Percentiles rank a stretch among this genome's conserved stretches.
Evolutionary conservation across 306 rosid genomes (phyloP).

Genomic region (Citrullus mucosospermus): DNA sequence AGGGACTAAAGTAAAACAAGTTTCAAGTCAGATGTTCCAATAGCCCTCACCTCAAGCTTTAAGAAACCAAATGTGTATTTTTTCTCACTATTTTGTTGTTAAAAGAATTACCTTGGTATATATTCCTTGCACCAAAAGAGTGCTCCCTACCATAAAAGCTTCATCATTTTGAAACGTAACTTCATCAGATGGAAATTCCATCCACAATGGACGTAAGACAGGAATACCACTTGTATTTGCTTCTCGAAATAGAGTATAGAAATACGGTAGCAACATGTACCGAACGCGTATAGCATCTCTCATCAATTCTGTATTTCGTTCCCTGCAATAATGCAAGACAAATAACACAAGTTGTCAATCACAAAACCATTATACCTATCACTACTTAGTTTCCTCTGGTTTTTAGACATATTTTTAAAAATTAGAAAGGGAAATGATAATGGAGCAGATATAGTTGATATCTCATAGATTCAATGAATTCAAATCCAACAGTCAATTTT

Average conservation of each 20-base stretch:
- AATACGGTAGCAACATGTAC: conserved; percentile 76
- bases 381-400: neutral
- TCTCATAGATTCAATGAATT: neutral
- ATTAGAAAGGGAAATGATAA: neutral
- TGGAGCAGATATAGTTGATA: neutral
- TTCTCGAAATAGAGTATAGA: conserved; percentile 85
- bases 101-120: conserved; percentile 56
- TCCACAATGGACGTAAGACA: conserved; percentile 84
- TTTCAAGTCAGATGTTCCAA: neutral
- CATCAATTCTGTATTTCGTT: conserved; percentile 56
- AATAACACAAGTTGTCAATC: neutral
- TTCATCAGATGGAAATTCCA: conserved; percentile 95
- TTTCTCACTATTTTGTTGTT: neutral
- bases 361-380: neutral
- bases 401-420: neutral
- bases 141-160: conserved; percentile 88
- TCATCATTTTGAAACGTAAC: conserved; percentile 85
- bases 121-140: conserved; percentile 90
- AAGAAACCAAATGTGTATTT: neutral
- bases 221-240: conserved; percentile 82
- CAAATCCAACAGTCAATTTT: neutral
- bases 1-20: neutral
- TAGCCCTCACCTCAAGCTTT: neutral
- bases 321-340: conserved; percentile 38
- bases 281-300: conserved; percentile 80